Base-by-base conservation (phyloP, 148 eudicot species). In the Vaccinium macrocarpon region DNA sequence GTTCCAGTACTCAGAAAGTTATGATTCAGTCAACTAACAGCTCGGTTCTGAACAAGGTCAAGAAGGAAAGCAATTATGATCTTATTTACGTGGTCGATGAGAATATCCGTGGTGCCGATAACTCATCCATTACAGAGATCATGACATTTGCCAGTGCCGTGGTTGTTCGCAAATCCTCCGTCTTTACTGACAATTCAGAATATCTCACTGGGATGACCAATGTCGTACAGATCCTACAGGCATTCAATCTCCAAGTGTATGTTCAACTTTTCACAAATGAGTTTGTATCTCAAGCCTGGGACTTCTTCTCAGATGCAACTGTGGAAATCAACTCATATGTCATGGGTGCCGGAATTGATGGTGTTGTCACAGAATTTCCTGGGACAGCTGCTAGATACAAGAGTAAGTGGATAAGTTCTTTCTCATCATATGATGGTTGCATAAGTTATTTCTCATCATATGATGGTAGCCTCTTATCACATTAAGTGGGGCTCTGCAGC, bases 281-380 rank as follows among this genome's bases (percentile, higher is more conserved):
- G 89, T 94, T 90, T 82, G 73, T 90, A 32, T 88, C 93, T 83
- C 93, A 92, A 86, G 88, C 94, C 3, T 93, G 90, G 88, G 99
- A 97, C 87, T 95, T 95, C 95, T 93, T 91, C 32, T 88, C 98
- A 13, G 99, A 97, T 84, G 86, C 96, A 27, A 85, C 77, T 78
- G 94, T 88, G 57, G 96, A 95, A 89, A 68, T 97, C 15, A 94
- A 93, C 86, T 23, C 90, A 12, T 89, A 11, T 84, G 89, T 88
- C 35, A 14, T 35, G 79, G 90, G 74, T 49, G 85, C 91, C 57
- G 91, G 81, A 42, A 79, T 94, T 50, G 88, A 95, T 83, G 99
- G 98, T 32, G 66, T 97, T 61, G 81, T 97, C 42, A 92, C 99
- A 5, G 99, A 94, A 51, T 95, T 87, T 82, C 99, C 99, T 6